Evolutionary conservation across 73 alveolate genomes (phyloP).

Genomic region (Symbiodinium natans): DNA sequence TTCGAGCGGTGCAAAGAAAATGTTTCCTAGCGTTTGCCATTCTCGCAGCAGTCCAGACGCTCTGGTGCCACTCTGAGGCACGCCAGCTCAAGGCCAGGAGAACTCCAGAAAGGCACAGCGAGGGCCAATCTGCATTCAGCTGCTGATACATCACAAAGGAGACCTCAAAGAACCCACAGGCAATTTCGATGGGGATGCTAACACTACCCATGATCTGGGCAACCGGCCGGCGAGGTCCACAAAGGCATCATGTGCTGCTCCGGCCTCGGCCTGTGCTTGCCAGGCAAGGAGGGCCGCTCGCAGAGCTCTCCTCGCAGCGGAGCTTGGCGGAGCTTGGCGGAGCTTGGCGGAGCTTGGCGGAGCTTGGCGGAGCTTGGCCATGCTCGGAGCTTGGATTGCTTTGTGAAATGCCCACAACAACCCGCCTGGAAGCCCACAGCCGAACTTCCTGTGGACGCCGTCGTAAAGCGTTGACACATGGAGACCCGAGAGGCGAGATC

Average conservation of each 20-base stretch:
- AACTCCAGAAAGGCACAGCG: background rate
- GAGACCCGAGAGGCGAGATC: background rate
- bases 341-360: background rate
- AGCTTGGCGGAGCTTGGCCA: too few species aligned
- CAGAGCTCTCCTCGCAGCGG: constrained; percentile 48
- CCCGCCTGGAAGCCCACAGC: constrained; percentile 8
- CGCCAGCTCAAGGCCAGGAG: constrained; percentile 66
- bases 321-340: background rate
- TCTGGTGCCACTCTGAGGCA: background rate
- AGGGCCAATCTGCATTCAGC: constrained; percentile 19
- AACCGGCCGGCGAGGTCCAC: constrained; percentile 77
- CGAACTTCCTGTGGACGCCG: background rate
- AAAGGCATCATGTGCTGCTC: constrained; percentile 86
- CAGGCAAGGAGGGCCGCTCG: constrained; percentile 44
- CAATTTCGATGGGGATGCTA: background rate
- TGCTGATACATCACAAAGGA: constrained; percentile 21
- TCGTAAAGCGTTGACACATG: background rate
- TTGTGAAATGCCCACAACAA: too few species aligned
- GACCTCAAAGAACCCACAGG: background rate
- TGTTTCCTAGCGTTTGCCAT: background rate
- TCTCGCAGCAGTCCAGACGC: background rate
- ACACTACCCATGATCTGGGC: background rate
- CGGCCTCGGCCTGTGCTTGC: constrained; percentile 87
- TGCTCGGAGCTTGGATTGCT: too few species aligned
- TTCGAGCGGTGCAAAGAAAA: background rate